Evolutionary conservation across 2,329 filamentous ascomycete species (phyloP), one percentile per base, ranked within the genome.

Genomic region (Exophiala sideris): DNA sequence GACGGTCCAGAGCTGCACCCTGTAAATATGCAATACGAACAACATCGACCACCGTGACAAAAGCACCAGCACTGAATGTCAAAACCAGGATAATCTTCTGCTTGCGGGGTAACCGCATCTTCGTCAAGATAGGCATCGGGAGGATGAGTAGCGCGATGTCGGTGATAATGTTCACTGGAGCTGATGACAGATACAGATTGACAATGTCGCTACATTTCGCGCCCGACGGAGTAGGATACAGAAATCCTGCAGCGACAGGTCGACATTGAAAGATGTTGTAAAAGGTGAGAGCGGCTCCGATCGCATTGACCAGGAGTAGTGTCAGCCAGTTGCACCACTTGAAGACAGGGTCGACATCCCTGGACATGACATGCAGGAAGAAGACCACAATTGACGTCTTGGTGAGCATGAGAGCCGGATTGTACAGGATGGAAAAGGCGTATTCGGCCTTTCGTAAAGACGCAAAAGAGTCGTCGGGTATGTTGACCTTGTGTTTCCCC

Each of bases 351-450:
- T 95, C 84, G 55, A 89, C 88, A 64, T 86, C 87, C 21, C 89
- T 88, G 54, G 60, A 60, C 59, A 65, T 62, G 45, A 96, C 78
- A 38, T 87, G 86, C 46, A 96, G 78, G 72, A 95, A 96, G 71
- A 96, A 96, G 49, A 94, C 79, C 54, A 96, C 78, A 64, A 96
- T 89, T n/a, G 90, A 95, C 0, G 89, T 91, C 73, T 96, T 96
- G 47, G 89, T 90, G 40, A 64, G 50, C 62, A 64, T 64, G 33
- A 64, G 54, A 11, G 56, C 48, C 5, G 62, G 62, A 39, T 64
- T 64, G 69, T 85, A 84, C 46, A 86, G 71, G 21, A 85, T 79
- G 14, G 79, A 80, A 63, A 85, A 84, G 45, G 74, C 77, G 71
- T 84, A 85, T 63, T 81, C 76, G 11, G 77, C 73, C 62, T 75